phyloP scores from a whole-genome alignment of 2,329 filamentous ascomycete species.

The Exophiala dermatitidis region DNA sequence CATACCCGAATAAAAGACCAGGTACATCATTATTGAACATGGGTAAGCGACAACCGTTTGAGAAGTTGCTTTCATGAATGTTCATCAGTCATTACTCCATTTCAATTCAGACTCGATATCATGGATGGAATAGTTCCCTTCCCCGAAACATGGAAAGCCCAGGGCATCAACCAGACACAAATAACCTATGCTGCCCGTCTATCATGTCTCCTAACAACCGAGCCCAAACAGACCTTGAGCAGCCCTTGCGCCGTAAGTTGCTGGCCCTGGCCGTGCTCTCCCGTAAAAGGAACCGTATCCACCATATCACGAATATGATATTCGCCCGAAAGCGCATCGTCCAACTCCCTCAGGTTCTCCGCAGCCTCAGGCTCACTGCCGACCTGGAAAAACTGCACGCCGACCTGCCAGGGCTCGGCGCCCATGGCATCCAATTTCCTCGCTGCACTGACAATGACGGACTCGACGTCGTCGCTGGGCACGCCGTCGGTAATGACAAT shows the following conservation, averaged over 20 bases:
- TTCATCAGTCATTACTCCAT: no score
- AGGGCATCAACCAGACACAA: neutral
- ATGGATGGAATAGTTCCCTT: no score
- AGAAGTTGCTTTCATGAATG: no score
- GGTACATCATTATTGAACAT: no score
- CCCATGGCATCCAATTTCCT: slow-evolving; percentile 61
- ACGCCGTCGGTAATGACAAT: slow-evolving; percentile 89
- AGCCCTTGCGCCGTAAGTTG: slow-evolving; percentile 62
- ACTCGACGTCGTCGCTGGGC: slow-evolving; percentile 71
- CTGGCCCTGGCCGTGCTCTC: slow-evolving; percentile 34
- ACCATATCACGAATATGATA: slow-evolving; percentile 74
- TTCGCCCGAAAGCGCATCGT: slow-evolving; percentile 61
- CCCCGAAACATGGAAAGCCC: no score
- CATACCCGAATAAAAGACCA: no score
- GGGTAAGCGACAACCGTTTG: no score
- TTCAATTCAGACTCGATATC: no score
- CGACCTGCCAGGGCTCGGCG: slow-evolving; percentile 73
- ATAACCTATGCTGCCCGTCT: slow-evolving; percentile 28
- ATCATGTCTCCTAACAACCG: slow-evolving; percentile 62
- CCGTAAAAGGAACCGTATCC: slow-evolving; percentile 73
- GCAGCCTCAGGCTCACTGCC: slow-evolving; percentile 63
- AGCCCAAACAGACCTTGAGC: slow-evolving; percentile 74
- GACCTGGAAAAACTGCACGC: slow-evolving; percentile 94
- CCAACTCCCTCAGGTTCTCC: slow-evolving; percentile 61
- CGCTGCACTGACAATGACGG: slow-evolving; percentile 59